Evolutionary conservation across 2,329 filamentous ascomycete genomes (phyloP), one percentile per base, ranked within the genome.

Genomic region (Madurella mycetomatis): DNA sequence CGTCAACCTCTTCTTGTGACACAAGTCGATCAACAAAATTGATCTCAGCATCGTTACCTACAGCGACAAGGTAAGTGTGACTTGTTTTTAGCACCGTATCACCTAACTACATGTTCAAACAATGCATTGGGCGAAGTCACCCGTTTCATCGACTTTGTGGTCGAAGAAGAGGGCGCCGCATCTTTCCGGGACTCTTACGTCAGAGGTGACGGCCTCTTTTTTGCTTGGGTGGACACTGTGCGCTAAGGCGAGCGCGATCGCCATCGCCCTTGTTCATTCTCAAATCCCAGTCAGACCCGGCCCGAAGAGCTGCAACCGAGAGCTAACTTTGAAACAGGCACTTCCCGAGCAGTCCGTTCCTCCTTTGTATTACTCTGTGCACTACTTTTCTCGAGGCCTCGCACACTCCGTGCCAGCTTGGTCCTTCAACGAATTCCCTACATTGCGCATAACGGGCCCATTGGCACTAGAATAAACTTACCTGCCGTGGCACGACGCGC

Each of bases 161-260:
- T 25, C n/a, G 41, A 31, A 46, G 31, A 43, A 39, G 13, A 17
- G 25, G 42, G 51, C 55, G 55, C 52, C 52, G 46, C 56, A 51
- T 19, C n/a, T 16, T 37, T 15, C 17, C 39, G 47, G 41, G 31
- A 19, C 48, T 41, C 42, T 58, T 58, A 58, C 56, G 56, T 58
- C 56, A 58, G 52, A 50, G 52, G 52, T 55, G 52, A 55, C 49
- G 49, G 52, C 18, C 40, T 9, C n/a, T 17, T 19, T 52, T n/a
- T 34, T 41, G 19, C 47, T 34, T 12, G 13, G 39, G 54, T 51
- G 50, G 50, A 25, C 48, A 49, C 47, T 30, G 19, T 39, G 39
- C 47, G 47, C 44, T 51, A 47, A 53, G 8, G 11, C 13, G 11
- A 4, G 9, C 13, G 32, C 9, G 7, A 19, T 12, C 37, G n/a